phyloP scores from a whole-genome alignment of 495 filamentous ascomycete genomes.

The Aspergillus cavernicola region DNA sequence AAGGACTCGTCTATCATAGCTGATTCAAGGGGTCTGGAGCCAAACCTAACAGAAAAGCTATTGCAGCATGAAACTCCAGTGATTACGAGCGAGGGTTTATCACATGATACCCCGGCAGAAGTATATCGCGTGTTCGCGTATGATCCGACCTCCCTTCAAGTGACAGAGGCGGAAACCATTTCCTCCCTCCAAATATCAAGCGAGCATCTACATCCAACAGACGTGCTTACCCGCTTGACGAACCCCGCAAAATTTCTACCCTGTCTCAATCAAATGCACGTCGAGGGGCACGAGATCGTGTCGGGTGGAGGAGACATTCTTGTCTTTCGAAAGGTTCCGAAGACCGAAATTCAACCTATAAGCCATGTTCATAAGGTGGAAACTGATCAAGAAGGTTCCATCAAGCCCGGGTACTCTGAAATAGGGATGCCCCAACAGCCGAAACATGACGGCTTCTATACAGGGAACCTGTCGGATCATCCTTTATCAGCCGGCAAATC shows the following conservation, averaged over 20 bases:
- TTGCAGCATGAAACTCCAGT: not conserved
- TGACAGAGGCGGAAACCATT: conserved; percentile 60
- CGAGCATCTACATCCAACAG: conserved; percentile 50
- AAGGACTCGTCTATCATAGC: not conserved
- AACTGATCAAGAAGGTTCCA: not conserved
- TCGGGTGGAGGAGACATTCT: conserved; percentile 66
- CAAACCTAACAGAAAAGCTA: not conserved
- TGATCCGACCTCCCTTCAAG: conserved; percentile 57
- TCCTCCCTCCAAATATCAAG: conserved; percentile 44
- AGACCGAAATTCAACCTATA: not conserved
- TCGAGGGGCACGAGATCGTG: conserved; percentile 70
- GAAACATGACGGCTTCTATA: not conserved
- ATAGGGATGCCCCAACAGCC: conserved; percentile 1
- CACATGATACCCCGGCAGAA: conserved; percentile 14
- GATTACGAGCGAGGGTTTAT: not conserved
- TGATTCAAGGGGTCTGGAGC: not conserved
- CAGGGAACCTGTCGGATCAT: not conserved
- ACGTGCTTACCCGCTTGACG: conserved; percentile 63
- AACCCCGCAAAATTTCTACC: conserved; percentile 70
- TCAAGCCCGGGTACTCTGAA: not conserved
- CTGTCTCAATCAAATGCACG: conserved; percentile 59
- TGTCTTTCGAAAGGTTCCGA: conserved; percentile 61
- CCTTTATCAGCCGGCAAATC: not conserved
- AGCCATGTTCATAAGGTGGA: not conserved
- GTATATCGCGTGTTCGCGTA: conserved; percentile 72